Evolutionary conservation across 805 yeast species (phyloP).

Genomic region (Candida easanensis): DNA sequence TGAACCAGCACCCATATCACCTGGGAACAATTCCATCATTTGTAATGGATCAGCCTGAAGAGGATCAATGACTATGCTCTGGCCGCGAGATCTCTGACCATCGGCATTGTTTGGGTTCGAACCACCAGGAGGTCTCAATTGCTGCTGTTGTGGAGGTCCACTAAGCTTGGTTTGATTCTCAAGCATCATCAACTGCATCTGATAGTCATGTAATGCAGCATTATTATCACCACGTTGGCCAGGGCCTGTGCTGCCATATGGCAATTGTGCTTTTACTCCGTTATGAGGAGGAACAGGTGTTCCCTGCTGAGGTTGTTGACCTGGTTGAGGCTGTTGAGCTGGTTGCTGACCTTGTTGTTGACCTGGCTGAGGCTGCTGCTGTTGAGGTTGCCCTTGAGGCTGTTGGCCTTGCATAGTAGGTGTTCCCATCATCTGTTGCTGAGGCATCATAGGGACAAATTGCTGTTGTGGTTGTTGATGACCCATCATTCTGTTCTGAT

Average conservation of each 20-base stretch:
- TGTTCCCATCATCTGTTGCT: conserved; percentile 4
- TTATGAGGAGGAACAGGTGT: no score
- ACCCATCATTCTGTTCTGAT: conserved; percentile 12
- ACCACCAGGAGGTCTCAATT: neutral
- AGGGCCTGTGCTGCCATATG: conserved; percentile 10
- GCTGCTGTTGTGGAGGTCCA: conserved; percentile 4
- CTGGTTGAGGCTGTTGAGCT: conserved; percentile 3
- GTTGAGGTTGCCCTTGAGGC: conserved; percentile 2
- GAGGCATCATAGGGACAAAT: conserved; percentile 12
- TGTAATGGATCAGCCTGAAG: conserved; percentile 26
- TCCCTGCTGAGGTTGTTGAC: no score
- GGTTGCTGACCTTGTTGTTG: conserved; percentile 1
- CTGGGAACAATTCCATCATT: conserved; percentile 25
- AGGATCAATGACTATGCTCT: conserved; percentile 24
- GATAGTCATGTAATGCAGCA: conserved; percentile 75
- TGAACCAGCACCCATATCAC: conserved; percentile 7
- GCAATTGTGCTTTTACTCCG: conserved; percentile 7
- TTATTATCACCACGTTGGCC: conserved; percentile 21
- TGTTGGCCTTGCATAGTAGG: conserved; percentile 2
- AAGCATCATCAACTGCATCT: conserved; percentile 69
- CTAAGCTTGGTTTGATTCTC: conserved; percentile 65
- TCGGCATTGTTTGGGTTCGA: neutral
- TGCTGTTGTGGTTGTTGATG: conserved; percentile 9
- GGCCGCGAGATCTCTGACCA: conserved; percentile 5
- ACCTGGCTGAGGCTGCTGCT: neutral